Percentiles rank a stretch among this genome's conserved stretches.
Conservation (phyloP, 2,329 filamentous ascomycete genomes). For the Bipolaris bicolor region DNA sequence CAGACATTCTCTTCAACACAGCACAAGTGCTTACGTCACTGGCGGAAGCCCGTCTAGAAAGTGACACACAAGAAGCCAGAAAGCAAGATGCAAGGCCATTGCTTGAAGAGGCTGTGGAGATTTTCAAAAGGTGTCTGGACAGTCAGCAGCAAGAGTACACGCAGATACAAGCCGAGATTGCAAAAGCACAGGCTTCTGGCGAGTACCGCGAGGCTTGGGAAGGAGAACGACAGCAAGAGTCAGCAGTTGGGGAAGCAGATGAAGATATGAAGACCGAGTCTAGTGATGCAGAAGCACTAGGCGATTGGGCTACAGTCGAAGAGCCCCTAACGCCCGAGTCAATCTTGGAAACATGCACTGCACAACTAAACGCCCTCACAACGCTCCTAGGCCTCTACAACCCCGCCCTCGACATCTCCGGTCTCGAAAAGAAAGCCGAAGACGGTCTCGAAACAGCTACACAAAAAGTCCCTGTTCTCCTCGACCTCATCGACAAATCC, state of each 20-base stretch:
- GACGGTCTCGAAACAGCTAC: conserved; percentile 60
- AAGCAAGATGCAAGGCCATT: conserved; percentile 57
- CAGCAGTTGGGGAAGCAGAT: conserved; percentile 11
- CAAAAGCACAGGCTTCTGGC: conserved; percentile 36
- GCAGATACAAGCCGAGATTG: conserved; percentile 45
- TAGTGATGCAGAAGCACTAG: conserved; percentile 48
- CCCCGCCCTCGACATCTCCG: conserved; percentile 50
- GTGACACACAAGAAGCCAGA: conserved; percentile 51
- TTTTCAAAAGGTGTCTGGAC: conserved; percentile 60
- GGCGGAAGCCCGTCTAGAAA: conserved; percentile 64
- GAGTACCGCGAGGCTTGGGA: conserved; percentile 31
- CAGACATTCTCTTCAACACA: conserved; percentile 74
- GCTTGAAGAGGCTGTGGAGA: conserved; percentile 65
- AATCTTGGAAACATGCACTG: conserved; percentile 71
- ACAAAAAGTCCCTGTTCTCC: conserved; percentile 61
- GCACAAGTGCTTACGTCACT: conserved; percentile 71
- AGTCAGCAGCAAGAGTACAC: conserved; percentile 55
- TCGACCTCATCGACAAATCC: conserved; percentile 47
- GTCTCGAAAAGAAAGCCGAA: conserved; percentile 64
- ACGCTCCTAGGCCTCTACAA: conserved; percentile 58
- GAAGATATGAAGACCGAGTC: conserved; percentile 35
- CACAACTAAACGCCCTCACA: conserved; percentile 61
- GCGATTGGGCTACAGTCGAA: conserved; percentile 70
- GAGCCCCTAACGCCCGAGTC: conserved; percentile 69
- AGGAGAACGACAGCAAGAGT: conserved; percentile 16